A percentile compares a stretch with the other conserved stretches of the same genome.
phyloP scores from a whole-genome alignment of 1,139 yeast species.

The Geotrichum siamense region DNA sequence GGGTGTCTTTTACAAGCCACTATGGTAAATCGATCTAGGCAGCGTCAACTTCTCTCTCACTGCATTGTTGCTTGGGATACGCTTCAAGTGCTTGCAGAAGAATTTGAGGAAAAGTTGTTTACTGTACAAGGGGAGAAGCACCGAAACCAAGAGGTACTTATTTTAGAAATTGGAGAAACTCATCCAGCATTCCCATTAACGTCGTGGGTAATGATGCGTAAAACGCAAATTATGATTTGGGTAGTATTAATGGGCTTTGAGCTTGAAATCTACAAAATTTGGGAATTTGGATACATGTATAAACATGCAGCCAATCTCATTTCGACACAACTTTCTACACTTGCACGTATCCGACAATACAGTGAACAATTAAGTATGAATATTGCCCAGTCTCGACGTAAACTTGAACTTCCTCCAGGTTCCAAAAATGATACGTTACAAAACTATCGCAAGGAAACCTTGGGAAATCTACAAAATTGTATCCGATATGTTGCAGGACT shows the following conservation, averaged over 20 bases:
- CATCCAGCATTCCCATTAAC: conserved; percentile 50
- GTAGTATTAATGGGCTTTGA: conserved; percentile 71
- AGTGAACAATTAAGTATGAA: conserved; percentile 34
- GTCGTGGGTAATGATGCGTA: conserved; percentile 59
- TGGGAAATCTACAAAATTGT: conserved; percentile 19
- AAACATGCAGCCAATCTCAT: conserved; percentile 55
- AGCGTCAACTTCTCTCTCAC: conserved; percentile 63
- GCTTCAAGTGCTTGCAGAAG: conserved; percentile 80
- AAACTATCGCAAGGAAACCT: not conserved
- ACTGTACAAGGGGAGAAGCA: conserved; percentile 31
- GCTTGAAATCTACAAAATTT: conserved; percentile 61
- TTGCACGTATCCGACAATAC: conserved; percentile 44
- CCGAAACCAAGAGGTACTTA: not conserved
- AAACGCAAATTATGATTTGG: conserved; percentile 63
- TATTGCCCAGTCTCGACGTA: conserved; percentile 31
- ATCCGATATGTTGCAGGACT: conserved; percentile 28
- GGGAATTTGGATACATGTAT: conserved; percentile 62
- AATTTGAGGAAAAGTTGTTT: conserved; percentile 79
- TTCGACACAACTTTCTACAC: conserved; percentile 43
- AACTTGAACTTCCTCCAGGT: not conserved
- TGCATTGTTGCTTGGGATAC: conserved; percentile 64
- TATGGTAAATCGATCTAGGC: conserved; percentile 67
- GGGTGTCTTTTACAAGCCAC: conserved; percentile 10
- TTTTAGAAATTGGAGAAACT: conserved; percentile 8
- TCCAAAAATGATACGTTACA: conserved; percentile 3